phyloP scores from a whole-genome alignment of 2,329 filamentous ascomycete species.

The Fusarium miscanthi region DNA sequence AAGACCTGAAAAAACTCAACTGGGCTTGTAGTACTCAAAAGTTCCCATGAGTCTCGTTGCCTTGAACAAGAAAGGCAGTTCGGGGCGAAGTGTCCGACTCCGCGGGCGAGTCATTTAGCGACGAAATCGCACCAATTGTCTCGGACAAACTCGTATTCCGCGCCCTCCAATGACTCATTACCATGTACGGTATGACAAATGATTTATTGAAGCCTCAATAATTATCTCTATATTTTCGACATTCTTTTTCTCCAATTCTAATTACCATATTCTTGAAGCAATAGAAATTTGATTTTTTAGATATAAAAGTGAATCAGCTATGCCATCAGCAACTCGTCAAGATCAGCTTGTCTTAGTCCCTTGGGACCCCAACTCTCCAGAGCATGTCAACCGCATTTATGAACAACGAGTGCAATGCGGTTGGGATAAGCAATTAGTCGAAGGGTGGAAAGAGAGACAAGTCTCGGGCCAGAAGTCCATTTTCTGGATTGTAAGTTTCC shows the following conservation, averaged over 20 bases:
- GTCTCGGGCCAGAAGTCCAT: conserved; percentile 35
- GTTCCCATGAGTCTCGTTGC: background rate
- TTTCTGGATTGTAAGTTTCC: conserved; percentile 41
- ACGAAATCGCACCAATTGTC: background rate
- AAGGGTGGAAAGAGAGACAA: conserved; percentile 34
- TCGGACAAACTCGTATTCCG: conserved; percentile 12
- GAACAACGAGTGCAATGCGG: conserved; percentile 39
- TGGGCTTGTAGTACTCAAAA: background rate
- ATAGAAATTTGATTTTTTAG: background rate
- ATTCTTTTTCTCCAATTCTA: too few relatives aligned
- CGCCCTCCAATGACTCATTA: conserved; percentile 10
- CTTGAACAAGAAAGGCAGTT: background rate
- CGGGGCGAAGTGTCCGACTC: background rate
- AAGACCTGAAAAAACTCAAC: rapidly evolving
- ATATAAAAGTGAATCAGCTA: background rate
- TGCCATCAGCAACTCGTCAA: conserved; percentile 10
- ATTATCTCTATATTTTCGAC: background rate
- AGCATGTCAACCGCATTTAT: conserved; percentile 23
- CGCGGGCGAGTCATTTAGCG: background rate
- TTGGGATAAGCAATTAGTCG: conserved; percentile 34
- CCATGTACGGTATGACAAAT: background rate
- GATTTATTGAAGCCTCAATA: background rate
- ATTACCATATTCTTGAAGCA: too few relatives aligned
- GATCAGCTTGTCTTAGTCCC: conserved; percentile 33
- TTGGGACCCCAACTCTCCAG: conserved; percentile 37